Conservation (phyloP, 1,284 basidiomycete genomes). For the Trichosporon sp. region DNA sequence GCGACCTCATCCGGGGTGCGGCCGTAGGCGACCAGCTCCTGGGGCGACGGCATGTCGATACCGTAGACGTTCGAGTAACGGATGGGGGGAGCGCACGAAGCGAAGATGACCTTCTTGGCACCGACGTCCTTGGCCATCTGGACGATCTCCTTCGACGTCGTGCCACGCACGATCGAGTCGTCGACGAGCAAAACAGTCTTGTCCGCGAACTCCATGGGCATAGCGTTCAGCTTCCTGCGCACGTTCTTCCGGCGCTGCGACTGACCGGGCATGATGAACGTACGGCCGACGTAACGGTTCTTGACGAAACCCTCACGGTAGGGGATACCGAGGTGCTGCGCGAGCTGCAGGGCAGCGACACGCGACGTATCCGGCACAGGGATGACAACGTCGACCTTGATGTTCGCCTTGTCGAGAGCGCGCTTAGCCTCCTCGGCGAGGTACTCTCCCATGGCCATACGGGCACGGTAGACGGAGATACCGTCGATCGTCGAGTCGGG, state of each 20-base stretch:
- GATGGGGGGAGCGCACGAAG: slow-evolving; percentile 80
- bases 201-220: slow-evolving; percentile 94
- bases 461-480: slow-evolving; percentile 92
- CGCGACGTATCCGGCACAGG: slow-evolving; percentile 97
- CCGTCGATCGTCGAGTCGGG: slow-evolving; percentile 98
- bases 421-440: slow-evolving; percentile 84
- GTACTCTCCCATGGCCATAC: slow-evolving; percentile 99
- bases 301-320: slow-evolving; percentile 99
- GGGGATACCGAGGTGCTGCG: slow-evolving; percentile 84
- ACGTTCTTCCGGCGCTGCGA: slow-evolving; percentile 88
- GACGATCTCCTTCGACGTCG: slow-evolving; percentile 97
- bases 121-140: slow-evolving; percentile 99
- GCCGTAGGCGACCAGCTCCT: slow-evolving; percentile 88
- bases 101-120: slow-evolving; percentile 95
- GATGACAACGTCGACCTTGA: slow-evolving; percentile 91
- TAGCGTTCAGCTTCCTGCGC: slow-evolving; percentile 93
- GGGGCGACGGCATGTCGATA: slow-evolving; percentile 97
- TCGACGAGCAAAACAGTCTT: slow-evolving; percentile 97
- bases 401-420: slow-evolving; percentile 69
- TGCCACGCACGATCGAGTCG: slow-evolving; percentile 98
- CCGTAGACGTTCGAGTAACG: slow-evolving; percentile 96
- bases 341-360: slow-evolving; percentile 92
- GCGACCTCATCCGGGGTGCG: slow-evolving; percentile 78
- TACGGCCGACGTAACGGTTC: slow-evolving; percentile 97
- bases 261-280: slow-evolving; percentile 99